Evolutionary conservation across 176 grass and related monocot genomes (phyloP).

Genomic region (Lolium perenne): DNA sequence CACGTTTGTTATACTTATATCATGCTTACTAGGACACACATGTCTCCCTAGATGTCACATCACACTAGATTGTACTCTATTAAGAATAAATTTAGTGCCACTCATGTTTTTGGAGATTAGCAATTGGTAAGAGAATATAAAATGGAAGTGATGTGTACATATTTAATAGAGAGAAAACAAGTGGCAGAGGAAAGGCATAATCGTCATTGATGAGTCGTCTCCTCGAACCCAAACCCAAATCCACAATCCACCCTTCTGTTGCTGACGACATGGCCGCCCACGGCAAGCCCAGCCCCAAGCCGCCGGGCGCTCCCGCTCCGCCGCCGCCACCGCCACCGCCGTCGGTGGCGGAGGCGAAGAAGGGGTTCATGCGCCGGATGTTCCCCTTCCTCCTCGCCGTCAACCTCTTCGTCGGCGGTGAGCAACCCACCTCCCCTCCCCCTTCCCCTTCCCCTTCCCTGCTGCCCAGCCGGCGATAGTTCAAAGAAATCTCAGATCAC

Average conservation of each 20-base stretch:
- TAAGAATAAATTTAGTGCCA: too few species aligned
- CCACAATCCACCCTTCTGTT: neutral
- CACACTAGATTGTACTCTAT: too few species aligned
- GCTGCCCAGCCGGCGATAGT: neutral
- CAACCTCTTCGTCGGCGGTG: constrained; percentile 84
- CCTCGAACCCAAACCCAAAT: neutral
- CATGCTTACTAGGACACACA: too few species aligned
- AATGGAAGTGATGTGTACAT: too few species aligned
- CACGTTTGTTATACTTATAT: too few species aligned
- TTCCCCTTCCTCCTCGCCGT: constrained; percentile 70
- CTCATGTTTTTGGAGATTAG: too few species aligned
- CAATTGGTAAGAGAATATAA: too few species aligned
- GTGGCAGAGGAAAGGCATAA: neutral
- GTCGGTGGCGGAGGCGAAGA: constrained; percentile 45
- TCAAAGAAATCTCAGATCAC: neutral
- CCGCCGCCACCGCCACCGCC: constrained; percentile 33
- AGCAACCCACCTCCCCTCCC: neutral
- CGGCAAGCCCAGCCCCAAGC: constrained; percentile 47
- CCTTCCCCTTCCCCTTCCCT: neutral
- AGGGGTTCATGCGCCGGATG: constrained; percentile 69
- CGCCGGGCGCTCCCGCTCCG: neutral
- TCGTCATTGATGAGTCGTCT: too few species aligned
- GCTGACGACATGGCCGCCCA: constrained; percentile 32
- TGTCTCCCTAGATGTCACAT: too few species aligned
- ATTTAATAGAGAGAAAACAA: too few species aligned